phyloP scores from a whole-genome alignment of 768 basidiomycete species.

The Mycena floridula region DNA sequence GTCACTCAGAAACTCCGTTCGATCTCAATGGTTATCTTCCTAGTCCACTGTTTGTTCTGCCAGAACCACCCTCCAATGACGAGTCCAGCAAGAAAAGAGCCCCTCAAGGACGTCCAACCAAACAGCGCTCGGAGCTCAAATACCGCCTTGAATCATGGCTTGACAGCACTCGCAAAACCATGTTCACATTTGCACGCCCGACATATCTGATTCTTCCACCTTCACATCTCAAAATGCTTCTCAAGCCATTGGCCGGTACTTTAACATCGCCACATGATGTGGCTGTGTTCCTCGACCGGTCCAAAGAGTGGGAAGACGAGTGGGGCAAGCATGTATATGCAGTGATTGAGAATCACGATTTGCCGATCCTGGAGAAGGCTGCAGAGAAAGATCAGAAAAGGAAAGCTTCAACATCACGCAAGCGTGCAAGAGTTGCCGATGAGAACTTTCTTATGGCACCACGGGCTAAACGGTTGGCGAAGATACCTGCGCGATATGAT shows the following conservation, averaged over 20 bases:
- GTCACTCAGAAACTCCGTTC: constrained; percentile 1
- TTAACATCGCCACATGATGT: not conserved
- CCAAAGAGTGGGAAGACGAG: not conserved
- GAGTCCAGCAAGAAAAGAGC: no score
- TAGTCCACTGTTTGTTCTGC: not conserved
- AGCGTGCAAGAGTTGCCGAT: no score
- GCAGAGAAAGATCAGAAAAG: not conserved
- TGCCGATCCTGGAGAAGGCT: not conserved
- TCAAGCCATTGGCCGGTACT: not conserved
- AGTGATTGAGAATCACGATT: not conserved
- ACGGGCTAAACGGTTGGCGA: no score
- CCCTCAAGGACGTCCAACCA: not conserved
- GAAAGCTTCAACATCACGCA: no score
- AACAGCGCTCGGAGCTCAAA: not conserved
- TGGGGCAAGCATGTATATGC: not conserved
- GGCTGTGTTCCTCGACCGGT: not conserved
- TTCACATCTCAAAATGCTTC: not conserved
- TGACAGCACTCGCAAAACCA: not conserved
- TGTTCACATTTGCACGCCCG: no score
- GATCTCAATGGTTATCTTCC: not conserved
- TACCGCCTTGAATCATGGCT: not conserved
- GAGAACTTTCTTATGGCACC: no score
- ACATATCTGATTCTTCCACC: not conserved
- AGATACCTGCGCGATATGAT: no score
- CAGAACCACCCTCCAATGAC: no score